Evolutionary conservation across 208 protist species (phyloP).

Genomic region (Porcisia hertigi): DNA sequence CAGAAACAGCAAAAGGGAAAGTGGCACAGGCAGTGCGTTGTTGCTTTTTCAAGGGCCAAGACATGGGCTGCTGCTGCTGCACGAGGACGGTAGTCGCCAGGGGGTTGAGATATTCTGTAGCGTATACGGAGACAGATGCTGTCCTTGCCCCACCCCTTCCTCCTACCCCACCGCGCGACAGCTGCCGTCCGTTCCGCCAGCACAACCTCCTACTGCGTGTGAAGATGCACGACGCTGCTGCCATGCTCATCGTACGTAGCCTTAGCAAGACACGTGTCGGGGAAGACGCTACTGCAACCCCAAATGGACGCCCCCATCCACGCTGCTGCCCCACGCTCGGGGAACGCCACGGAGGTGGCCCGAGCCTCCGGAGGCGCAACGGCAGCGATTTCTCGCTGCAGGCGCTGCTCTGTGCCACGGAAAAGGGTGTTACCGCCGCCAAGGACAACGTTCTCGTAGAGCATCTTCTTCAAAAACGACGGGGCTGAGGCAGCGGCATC

Average conservation of each 20-base stretch:
- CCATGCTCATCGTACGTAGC: conserved; percentile 87
- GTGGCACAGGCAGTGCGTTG: neutral
- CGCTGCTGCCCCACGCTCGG: conserved; percentile 68
- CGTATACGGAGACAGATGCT: conserved; percentile 1
- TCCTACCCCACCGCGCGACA: neutral
- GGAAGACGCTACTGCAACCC: conserved; percentile 71
- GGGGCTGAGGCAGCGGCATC: conserved; percentile 54
- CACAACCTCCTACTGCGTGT: conserved; percentile 40
- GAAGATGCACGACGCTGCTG: conserved; percentile 56
- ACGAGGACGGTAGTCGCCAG: neutral
- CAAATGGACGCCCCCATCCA: conserved; percentile 91
- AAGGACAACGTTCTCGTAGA: conserved; percentile 94
- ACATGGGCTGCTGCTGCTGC: neutral
- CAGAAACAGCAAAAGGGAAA: neutral
- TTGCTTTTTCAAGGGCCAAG: neutral
- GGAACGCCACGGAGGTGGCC: conserved; percentile 73
- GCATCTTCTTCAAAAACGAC: conserved; percentile 24
- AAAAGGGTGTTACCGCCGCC: conserved; percentile 94
- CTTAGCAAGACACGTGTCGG: conserved; percentile 70
- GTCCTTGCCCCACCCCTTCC: neutral
- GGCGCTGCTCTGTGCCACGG: conserved; percentile 64
- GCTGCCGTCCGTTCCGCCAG: neutral
- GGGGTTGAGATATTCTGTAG: neutral
- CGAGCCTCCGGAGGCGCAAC: conserved; percentile 9
- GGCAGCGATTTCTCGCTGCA: conserved; percentile 71